Evolutionary conservation across 129 eudicot genomes (phyloP).

Genomic region (Erigeron canadensis): DNA sequence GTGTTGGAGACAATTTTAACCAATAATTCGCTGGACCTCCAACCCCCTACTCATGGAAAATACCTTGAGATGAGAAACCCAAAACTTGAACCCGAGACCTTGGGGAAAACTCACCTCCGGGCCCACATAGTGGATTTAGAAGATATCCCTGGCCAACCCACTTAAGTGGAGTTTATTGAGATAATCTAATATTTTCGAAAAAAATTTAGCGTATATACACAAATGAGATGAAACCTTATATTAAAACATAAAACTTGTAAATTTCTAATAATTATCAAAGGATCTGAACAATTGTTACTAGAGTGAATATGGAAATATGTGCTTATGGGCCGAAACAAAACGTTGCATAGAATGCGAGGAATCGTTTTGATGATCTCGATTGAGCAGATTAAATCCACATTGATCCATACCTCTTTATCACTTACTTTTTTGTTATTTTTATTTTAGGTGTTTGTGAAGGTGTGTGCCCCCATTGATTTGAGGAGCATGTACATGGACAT

Average conservation of each 20-base stretch:
- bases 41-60: no score
- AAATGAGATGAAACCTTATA: not conserved
- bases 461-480: not conserved
- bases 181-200: no score
- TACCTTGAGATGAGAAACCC: no score
- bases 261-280: conserved; percentile 1
- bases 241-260: not conserved
- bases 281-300: not conserved
- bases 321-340: conserved; percentile 28
- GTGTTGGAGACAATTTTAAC: no score
- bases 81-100: no score
- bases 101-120: no score
- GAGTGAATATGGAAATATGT: conserved; percentile 26
- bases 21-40: no score
- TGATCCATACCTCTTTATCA: conserved; percentile 16
- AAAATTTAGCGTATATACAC: no score
- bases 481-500: no score
- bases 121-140: no score
- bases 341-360: conserved; percentile 37
- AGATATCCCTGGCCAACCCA: no score
- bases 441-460: not conserved
- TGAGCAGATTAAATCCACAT: conserved; percentile 15
- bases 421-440: conserved; percentile 5
- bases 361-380: conserved; percentile 23
- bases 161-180: no score